These are phyloP conservation scores for Hymenoscyphus linearis DNA, from an alignment of 2,329 filamentous ascomycete genomes.

Conservation along the genomic window DNA sequence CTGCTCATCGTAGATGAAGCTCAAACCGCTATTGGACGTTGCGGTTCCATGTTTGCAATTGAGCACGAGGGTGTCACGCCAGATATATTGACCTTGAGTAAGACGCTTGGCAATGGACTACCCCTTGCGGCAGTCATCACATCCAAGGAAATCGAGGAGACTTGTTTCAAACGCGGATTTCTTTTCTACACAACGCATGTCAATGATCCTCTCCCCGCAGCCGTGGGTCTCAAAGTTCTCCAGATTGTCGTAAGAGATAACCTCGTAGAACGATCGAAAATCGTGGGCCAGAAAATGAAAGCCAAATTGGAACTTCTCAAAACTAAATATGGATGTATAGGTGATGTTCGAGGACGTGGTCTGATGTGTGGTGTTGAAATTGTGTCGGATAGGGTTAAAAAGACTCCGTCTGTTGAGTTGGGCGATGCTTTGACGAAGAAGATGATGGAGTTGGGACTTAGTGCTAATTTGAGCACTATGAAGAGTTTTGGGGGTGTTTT, in stretches of 20 bases:
- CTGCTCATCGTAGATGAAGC: conserved; percentile 56
- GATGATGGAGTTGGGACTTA: conserved; percentile 48
- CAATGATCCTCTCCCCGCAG: conserved; percentile 56
- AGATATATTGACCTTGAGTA: conserved; percentile 55
- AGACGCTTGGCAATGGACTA: conserved; percentile 56
- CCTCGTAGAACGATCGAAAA: conserved; percentile 42
- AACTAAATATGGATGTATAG: conserved; percentile 52
- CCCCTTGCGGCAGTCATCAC: conserved; percentile 55
- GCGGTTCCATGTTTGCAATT: conserved; percentile 54
- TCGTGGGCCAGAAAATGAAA: conserved; percentile 46
- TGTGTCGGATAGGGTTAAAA: conserved; percentile 44
- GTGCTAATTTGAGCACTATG: conserved; percentile 51
- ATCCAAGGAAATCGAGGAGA: conserved; percentile 45
- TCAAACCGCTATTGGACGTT: conserved; percentile 52
- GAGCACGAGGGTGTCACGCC: conserved; percentile 49
- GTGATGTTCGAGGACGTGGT: conserved; percentile 54
- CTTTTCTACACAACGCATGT: conserved; percentile 57
- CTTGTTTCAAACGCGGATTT: conserved; percentile 44
- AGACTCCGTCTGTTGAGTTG: conserved; percentile 42
- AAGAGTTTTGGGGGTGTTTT: conserved; percentile 52
- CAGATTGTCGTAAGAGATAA: conserved; percentile 54
- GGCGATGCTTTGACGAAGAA: conserved; percentile 42
- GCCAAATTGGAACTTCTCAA: conserved; percentile 40
- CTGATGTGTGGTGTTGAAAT: conserved; percentile 56
- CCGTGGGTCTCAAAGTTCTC: conserved; percentile 56